Base-by-base conservation (phyloP, 2,329 filamentous ascomycete species). In the Claviceps monticola region DNA sequence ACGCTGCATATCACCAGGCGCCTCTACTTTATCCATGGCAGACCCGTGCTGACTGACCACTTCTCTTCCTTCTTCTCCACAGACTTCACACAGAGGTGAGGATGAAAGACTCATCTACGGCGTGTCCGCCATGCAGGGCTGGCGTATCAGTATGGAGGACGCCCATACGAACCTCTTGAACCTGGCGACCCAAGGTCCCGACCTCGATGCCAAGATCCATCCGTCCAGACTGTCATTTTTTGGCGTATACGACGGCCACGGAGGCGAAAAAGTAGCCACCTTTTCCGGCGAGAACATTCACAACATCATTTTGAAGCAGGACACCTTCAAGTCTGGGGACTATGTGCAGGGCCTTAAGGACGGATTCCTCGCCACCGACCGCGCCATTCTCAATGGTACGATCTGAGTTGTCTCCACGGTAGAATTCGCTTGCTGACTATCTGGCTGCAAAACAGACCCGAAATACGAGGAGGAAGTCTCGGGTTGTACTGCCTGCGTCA, bases 131-230 rank as follows among this genome's bases (percentile, higher is more conserved):
- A 98, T 98, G 93, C 93, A 98, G 73, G 93, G 93, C 75, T 98
- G 93, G 93, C 86, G 93, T 74, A 97, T 98, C 73, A 95, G 88
- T 75, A 98, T 98, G 93, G 93, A 98, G 70, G 93, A 98, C 68
- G 83, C 93, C 57, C 93, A 98, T 73, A 88, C 87, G 56, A 80
- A 86, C 52, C 74, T 97, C 50, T 85, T 98, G 66, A 88, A 97
- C 69, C 81, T 97, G 47, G 51, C 46, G 59, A 80, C 93, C 63
- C 29, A 34, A 34, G 74, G 81, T 55, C 62, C 67, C 53, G 63
- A 70, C 53, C 66, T 67, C 54, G 75, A 80, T 26, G 73, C 81
- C 58, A 78, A 84, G 60, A 80, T 81, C 49, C 78, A 84, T 61
- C 74, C 83, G 61, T 80, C 84, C 61, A 83, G 86, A 65, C 76